Evolutionary conservation across 208 protist species (phyloP), one percentile per base, ranked within the genome.

Genomic region (Leishmania martiniquensis): DNA sequence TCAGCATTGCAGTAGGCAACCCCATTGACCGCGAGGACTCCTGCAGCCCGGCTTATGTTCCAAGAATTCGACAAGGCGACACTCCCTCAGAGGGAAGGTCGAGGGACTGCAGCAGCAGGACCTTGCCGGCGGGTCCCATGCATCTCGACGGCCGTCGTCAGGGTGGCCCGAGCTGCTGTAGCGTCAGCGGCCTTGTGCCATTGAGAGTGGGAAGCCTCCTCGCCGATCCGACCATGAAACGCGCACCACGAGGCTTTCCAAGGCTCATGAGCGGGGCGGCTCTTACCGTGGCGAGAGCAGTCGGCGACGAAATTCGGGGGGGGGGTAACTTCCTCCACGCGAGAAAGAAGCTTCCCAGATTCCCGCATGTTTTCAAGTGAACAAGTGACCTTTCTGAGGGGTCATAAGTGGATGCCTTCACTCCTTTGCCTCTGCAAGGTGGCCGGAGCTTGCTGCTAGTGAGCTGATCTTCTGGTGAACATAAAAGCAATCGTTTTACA

Each of bases 321-420:
- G 15, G 37, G 72, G 57, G 77, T 66, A 5, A 77, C 72, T 42
- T 77, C 72, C 0, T 52, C 39, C 1, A 77, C 39, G 2, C 68
- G 47, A 5, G n/a, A 54, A 4, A 72, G 66, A 7, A 55, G 66
- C 13, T 32, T 59, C 5, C 15, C 32, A 15, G 49, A 34, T 42
- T 4, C 29, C 4, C 32, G 39, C 68, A 20, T 72, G 32, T 7
- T 54, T 4, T 29, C 49, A 39, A 32, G 25, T 10, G 1, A 54
- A 4, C 5, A 34, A 4, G 5, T n/a, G 17, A 9, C 34, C 39
- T 13, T 20, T 22, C 15, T 67, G 62, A 67, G 34, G 17, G 37
- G 6, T 2, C 22, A 4, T 29, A 10, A 10, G 62, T 45, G 13
- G 0, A 39, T 22, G 32, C 17, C 6, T 42, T 44, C 17, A n/a